Evolutionary conservation across 78 protist genomes (phyloP).

Genomic region (Ministeria vibrans): DNA sequence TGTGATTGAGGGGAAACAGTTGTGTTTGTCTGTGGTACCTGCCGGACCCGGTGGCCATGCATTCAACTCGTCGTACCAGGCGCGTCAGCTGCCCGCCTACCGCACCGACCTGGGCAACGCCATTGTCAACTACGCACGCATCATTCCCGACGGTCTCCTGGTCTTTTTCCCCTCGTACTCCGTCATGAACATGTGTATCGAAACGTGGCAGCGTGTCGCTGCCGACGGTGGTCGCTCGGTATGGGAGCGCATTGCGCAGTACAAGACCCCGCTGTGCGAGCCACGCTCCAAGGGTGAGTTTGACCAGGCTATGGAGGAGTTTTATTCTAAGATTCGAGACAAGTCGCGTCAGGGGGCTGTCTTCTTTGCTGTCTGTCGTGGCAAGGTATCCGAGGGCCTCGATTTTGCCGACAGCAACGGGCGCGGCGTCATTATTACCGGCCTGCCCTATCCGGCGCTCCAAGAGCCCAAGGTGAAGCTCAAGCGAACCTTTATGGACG

Average conservation of each 20-base stretch:
- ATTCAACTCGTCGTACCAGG: constrained; percentile 45
- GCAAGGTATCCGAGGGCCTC: constrained; percentile 90
- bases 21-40: constrained; percentile 46
- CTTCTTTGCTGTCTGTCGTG: constrained; percentile 78
- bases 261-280: constrained; percentile 2
- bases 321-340: not conserved
- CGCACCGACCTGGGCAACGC: constrained; percentile 66
- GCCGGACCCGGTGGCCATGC: constrained; percentile 5
- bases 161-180: constrained; percentile 95
- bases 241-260: not conserved
- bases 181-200: constrained; percentile 24
- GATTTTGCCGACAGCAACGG: constrained; percentile 86
- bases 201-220: constrained; percentile 33
- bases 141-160: constrained; percentile 86
- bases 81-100: constrained; percentile 36
- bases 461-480: constrained; percentile 38
- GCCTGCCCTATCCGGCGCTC: constrained; percentile 80
- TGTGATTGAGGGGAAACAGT: constrained; percentile 52
- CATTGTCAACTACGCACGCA: constrained; percentile 50
- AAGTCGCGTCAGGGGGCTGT: not conserved
- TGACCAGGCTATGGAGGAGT: constrained; percentile 14
- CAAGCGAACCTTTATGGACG: constrained; percentile 41
- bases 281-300: constrained; percentile 10
- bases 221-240: not conserved
- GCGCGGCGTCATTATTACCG: constrained; percentile 91